Evolutionary conservation across 495 filamentous ascomycete genomes (phyloP).

Genomic region (Daldinia concentrica): DNA sequence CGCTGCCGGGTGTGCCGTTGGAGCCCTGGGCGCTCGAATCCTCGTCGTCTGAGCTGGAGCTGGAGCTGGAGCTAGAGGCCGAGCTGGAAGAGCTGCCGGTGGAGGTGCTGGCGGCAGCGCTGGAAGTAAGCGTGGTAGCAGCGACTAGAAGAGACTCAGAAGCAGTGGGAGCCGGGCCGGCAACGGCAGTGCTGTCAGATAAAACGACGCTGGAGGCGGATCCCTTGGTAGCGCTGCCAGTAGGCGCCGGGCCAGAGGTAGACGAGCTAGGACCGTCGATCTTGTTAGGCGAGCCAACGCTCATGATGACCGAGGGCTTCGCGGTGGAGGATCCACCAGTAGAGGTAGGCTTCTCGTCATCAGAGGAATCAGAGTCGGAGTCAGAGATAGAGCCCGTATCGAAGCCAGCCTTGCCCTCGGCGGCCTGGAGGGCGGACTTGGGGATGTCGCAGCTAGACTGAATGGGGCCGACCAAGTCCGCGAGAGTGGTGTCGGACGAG

Average conservation of each 20-base stretch:
- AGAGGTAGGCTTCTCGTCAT: conserved; percentile 16
- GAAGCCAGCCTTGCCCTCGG: conserved; percentile 39
- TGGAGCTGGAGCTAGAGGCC: neutral
- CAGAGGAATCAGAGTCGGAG: conserved; percentile 28
- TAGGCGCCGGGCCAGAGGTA: conserved; percentile 5
- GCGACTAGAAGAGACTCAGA: conserved; percentile 31
- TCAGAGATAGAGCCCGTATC: conserved; percentile 15
- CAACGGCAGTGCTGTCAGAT: conserved; percentile 25
- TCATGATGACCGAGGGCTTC: conserved; percentile 6
- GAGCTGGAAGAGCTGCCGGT: conserved; percentile 6
- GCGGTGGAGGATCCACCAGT: conserved; percentile 6
- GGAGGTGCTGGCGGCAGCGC: conserved; percentile 2
- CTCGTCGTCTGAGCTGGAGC: conserved; percentile 12
- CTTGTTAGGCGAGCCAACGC: conserved; percentile 28
- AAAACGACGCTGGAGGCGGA: conserved; percentile 9
- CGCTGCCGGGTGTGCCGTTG: conserved; percentile 19
- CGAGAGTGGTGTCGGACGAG: conserved; percentile 39
- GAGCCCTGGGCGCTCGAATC: conserved; percentile 8
- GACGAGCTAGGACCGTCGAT: conserved; percentile 1
- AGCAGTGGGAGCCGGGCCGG: conserved; percentile 12
- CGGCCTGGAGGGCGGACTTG: conserved; percentile 36
- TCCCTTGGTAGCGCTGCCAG: conserved; percentile 14
- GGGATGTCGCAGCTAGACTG: conserved; percentile 44
- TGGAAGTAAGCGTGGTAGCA: conserved; percentile 22
- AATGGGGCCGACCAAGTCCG: conserved; percentile 45